Evolutionary conservation across 805 yeast genomes (phyloP).

Genomic region (Huiozyma sinensis): DNA sequence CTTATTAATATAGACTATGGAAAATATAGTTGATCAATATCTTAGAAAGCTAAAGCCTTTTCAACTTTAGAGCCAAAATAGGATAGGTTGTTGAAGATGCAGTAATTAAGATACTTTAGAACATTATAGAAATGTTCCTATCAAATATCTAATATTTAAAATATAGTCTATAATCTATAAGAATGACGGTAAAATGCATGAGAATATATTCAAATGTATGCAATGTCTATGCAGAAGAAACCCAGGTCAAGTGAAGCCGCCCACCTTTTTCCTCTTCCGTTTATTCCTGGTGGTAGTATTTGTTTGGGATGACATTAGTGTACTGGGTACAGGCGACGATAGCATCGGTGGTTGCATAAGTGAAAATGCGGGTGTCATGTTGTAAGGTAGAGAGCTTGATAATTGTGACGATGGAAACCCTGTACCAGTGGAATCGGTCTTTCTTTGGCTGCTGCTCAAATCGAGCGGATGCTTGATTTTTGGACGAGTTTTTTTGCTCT

Average conservation of each 20-base stretch:
- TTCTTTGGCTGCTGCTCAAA: constrained; percentile 3
- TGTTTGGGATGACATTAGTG: constrained; percentile 12
- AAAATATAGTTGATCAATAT: too few relatives aligned
- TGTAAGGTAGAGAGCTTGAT: constrained; percentile 16
- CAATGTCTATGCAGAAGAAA: background rate
- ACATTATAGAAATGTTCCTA: background rate
- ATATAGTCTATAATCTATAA: constrained; percentile 1
- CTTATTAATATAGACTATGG: too few relatives aligned
- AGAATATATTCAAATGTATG: constrained; percentile 1
- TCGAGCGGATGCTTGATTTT: background rate
- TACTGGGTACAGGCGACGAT: constrained; percentile 5
- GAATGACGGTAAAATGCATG: background rate
- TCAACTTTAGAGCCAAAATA: background rate
- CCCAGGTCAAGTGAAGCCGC: constrained; percentile 36
- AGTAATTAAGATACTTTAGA: background rate
- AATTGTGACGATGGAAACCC: background rate
- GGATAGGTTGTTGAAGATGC: background rate
- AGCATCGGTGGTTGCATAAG: constrained; percentile 12
- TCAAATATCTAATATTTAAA: background rate
- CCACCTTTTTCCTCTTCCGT: constrained; percentile 37
- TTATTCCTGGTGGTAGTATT: constrained; percentile 19
- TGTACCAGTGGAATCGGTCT: constrained; percentile 1
- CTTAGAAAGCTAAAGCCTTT: too few relatives aligned
- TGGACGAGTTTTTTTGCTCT: background rate
- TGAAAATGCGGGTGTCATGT: constrained; percentile 28